Conservation (phyloP, 2,329 filamentous ascomycete genomes). For the Colletotrichum viniferum region DNA sequence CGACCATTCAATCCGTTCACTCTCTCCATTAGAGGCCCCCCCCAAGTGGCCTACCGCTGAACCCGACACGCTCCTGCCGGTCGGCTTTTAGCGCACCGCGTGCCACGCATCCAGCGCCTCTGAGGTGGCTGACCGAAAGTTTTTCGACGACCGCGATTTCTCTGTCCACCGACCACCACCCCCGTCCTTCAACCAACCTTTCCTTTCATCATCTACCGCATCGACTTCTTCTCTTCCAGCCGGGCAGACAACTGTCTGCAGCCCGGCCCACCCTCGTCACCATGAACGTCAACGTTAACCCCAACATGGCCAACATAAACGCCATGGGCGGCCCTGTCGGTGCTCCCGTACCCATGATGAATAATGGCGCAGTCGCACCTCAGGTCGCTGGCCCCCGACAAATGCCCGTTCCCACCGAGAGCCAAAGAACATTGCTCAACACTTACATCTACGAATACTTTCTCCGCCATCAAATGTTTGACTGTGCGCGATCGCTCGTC, state of each 20-base stretch:
- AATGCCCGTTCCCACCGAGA: constrained; percentile 32
- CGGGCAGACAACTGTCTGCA: constrained; percentile 44
- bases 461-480: constrained; percentile 81
- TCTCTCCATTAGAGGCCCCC: constrained; percentile 6
- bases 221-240: constrained; percentile 22
- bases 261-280: constrained; percentile 27
- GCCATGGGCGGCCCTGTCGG: constrained; percentile 72
- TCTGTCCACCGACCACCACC: constrained; percentile 11
- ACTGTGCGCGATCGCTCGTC: constrained; percentile 79
- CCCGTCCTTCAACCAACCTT: constrained; percentile 11
- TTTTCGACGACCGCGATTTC: constrained; percentile 25
- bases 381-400: constrained; percentile 30
- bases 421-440: constrained; percentile 68
- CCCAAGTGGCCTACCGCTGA: background rate
- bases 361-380: constrained; percentile 51
- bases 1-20: background rate
- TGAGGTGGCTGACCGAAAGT: constrained; percentile 35
- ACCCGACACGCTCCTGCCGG: background rate
- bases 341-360: constrained; percentile 70
- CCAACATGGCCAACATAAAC: constrained; percentile 73
- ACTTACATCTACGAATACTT: constrained; percentile 95
- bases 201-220: constrained; percentile 18
- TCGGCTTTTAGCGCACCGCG: constrained; percentile 22
- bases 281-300: constrained; percentile 63
- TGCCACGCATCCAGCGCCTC: constrained; percentile 8